These are phyloP conservation scores for Simmondsia chinensis DNA, from an alignment of 148 eudicot genomes.

Conservation along the genomic window DNA sequence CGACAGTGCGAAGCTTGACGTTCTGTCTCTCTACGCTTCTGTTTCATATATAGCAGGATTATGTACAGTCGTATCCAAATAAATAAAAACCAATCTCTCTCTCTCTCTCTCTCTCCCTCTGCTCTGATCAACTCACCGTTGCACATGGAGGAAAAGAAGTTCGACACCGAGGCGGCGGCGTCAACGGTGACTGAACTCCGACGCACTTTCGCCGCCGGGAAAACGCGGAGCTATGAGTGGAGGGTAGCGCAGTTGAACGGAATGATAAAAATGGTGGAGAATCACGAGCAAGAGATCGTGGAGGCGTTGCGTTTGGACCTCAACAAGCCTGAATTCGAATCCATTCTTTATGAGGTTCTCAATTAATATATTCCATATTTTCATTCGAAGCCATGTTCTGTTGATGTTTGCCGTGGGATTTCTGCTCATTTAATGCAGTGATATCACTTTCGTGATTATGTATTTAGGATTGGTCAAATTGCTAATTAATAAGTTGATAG, in stretches of 20 bases:
- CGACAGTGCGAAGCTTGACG: too few relatives aligned
- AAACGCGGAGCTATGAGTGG: slow-evolving; percentile 64
- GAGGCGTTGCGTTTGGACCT: slow-evolving; percentile 61
- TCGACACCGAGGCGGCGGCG: slow-evolving; percentile 22
- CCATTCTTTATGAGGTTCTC: slow-evolving; percentile 57
- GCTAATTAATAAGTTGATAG: too few relatives aligned
- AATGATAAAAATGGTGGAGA: slow-evolving; percentile 25
- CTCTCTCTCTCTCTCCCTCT: neutral
- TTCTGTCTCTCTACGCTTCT: too few relatives aligned
- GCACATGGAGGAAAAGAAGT: slow-evolving; percentile 17
- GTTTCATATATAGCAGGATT: too few relatives aligned
- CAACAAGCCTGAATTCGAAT: slow-evolving; percentile 48
- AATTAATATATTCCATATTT: too few relatives aligned
- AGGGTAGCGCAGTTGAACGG: slow-evolving; percentile 55
- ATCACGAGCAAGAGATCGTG: slow-evolving; percentile 41
- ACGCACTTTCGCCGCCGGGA: slow-evolving; percentile 23
- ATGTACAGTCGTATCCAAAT: too few relatives aligned
- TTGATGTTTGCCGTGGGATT: too few relatives aligned
- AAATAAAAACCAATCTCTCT: too few relatives aligned
- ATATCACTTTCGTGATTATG: too few relatives aligned
- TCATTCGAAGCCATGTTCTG: too few relatives aligned
- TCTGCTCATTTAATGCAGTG: too few relatives aligned
- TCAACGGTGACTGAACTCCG: slow-evolving; percentile 43
- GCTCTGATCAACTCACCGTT: neutral
- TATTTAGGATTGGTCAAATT: too few relatives aligned